Percentiles rank a stretch among this genome's conserved stretches.
These are phyloP conservation scores for Tolypocladium ovalisporum DNA, from an alignment of 2,329 filamentous ascomycete genomes.

Conservation along the genomic window DNA sequence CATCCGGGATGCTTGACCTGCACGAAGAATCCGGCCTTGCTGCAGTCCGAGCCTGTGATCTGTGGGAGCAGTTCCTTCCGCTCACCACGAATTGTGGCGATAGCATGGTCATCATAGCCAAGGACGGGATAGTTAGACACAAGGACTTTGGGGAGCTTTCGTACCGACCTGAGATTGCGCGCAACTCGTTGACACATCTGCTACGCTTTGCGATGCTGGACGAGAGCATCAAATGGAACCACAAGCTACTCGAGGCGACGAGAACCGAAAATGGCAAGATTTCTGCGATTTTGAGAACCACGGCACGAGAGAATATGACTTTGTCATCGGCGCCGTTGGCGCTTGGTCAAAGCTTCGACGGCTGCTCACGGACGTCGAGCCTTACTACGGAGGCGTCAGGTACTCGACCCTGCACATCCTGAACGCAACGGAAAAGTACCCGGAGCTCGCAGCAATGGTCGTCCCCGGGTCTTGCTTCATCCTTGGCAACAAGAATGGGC, in stretches of 20 bases:
- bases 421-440: slow-evolving; percentile 20
- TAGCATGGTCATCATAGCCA: slow-evolving; percentile 11
- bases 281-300: slow-evolving; percentile 12
- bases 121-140: slow-evolving; percentile 13
- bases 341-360: slow-evolving; percentile 19
- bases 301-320: slow-evolving; percentile 5
- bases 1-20: slow-evolving; percentile 36
- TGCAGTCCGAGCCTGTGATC: slow-evolving; percentile 30
- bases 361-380: slow-evolving; percentile 22
- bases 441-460: slow-evolving; percentile 24
- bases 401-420: slow-evolving; percentile 23
- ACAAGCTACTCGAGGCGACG: slow-evolving; percentile 18
- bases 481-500: slow-evolving; percentile 25
- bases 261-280: slow-evolving; percentile 1
- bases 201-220: slow-evolving; percentile 18
- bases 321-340: slow-evolving; percentile 9
- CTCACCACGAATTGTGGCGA: slow-evolving; percentile 19
- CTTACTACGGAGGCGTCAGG: slow-evolving; percentile 26
- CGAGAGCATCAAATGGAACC: slow-evolving; percentile 16
- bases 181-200: slow-evolving; percentile 21
- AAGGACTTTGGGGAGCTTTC: slow-evolving; percentile 8
- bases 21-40: slow-evolving; percentile 32
- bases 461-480: slow-evolving; percentile 25
- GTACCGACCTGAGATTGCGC: slow-evolving; percentile 26
- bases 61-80: slow-evolving; percentile 30